These are phyloP conservation scores for Suillus occidentalis DNA, from an alignment of 768 basidiomycete genomes.

Conservation along the genomic window DNA sequence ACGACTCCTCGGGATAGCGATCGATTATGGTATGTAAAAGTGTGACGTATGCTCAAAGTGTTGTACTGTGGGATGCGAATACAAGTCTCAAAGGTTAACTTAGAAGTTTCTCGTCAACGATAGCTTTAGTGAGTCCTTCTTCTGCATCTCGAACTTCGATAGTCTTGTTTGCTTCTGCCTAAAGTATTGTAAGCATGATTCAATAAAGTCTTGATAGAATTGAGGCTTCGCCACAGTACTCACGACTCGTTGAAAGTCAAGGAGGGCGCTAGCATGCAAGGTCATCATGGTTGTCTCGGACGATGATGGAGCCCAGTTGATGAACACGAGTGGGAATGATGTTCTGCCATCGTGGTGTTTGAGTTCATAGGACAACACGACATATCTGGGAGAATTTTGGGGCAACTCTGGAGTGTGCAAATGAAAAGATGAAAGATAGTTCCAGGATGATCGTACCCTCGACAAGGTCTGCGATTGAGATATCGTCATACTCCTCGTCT, in stretches of 20 bases:
- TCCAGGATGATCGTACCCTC: slow-evolving; percentile 54
- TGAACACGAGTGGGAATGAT: slow-evolving; percentile 80
- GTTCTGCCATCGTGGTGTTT: slow-evolving; percentile 78
- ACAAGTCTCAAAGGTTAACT: slow-evolving; percentile 8
- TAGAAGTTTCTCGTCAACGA: slow-evolving; percentile 61
- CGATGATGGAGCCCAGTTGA: slow-evolving; percentile 85
- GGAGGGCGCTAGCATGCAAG: slow-evolving; percentile 78
- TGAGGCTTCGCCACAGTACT: slow-evolving; percentile 26
- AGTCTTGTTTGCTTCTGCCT: slow-evolving; percentile 79
- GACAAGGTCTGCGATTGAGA: slow-evolving; percentile 81
- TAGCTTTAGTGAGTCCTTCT: slow-evolving; percentile 75
- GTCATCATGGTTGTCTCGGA: slow-evolving; percentile 77
- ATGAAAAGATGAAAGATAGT: slow-evolving; percentile 1
- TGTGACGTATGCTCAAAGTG: neutral
- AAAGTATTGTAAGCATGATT: slow-evolving; percentile 10
- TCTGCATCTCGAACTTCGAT: slow-evolving; percentile 82
- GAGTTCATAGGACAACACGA: slow-evolving; percentile 82
- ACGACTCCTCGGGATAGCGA: neutral
- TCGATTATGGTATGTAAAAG: neutral
- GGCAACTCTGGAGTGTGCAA: slow-evolving; percentile 64
- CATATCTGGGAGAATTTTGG: slow-evolving; percentile 83
- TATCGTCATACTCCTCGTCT: slow-evolving; percentile 74
- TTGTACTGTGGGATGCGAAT: neutral
- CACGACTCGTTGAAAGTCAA: slow-evolving; percentile 79
- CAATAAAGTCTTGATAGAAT: neutral